These are phyloP conservation scores for Phallus indusiatus DNA, from an alignment of 768 basidiomycete genomes.

Conservation along the genomic window DNA sequence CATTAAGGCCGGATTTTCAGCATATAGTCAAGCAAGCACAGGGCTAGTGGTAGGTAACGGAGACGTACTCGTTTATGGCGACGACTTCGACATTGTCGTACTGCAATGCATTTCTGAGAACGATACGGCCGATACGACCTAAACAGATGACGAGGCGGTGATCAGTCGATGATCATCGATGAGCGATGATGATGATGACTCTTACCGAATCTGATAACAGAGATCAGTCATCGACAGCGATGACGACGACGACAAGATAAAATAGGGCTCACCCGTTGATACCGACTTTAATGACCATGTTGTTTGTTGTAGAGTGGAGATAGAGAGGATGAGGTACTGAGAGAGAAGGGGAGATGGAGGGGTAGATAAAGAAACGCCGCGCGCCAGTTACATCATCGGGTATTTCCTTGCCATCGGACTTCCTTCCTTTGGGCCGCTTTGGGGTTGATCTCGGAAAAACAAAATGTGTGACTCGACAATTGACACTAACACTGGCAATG, in stretches of 20 bases:
- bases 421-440: neutral
- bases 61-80: constrained; percentile 85
- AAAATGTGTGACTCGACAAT: no score
- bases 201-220: constrained; percentile 65
- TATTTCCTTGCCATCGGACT: constrained; percentile 10
- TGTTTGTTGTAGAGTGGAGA: neutral
- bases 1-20: neutral
- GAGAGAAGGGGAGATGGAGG: no score
- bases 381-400: neutral
- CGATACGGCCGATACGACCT: constrained; percentile 99
- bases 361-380: neutral
- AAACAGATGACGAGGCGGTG: constrained; percentile 14
- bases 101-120: constrained; percentile 86
- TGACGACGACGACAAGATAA: constrained; percentile 4
- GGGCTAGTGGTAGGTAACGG: no score
- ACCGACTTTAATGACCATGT: constrained; percentile 72
- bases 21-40: neutral
- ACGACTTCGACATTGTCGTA: constrained; percentile 69
- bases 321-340: no score
- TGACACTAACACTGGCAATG: no score
- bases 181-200: constrained; percentile 3
- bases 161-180: no score
- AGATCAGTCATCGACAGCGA: constrained; percentile 9
- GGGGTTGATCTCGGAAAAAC: neutral
- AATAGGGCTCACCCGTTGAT: constrained; percentile 80